Conservation (phyloP, 768 basidiomycete genomes). For the Boletus tylopilopsis region DNA sequence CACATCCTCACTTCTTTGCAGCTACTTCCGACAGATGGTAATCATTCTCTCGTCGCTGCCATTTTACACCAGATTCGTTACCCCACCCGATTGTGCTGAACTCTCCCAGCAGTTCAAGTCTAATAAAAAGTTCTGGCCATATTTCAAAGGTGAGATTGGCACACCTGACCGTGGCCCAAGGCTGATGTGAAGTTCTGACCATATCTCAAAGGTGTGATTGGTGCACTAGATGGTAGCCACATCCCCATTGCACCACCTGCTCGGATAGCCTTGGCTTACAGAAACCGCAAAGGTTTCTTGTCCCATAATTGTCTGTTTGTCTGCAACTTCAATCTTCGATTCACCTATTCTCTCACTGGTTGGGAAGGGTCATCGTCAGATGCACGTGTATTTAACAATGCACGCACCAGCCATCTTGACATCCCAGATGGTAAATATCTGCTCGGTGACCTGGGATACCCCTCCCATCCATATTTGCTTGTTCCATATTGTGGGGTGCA, state of each 20-base stretch:
- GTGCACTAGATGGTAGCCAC: neutral
- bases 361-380: constrained; percentile 41
- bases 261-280: neutral
- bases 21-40: too few relatives aligned
- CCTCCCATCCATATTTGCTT: neutral
- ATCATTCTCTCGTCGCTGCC: too few relatives aligned
- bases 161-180: too few relatives aligned
- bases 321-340: constrained; percentile 32
- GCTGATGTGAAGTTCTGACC: too few relatives aligned
- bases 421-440: constrained; percentile 34
- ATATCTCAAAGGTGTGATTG: too few relatives aligned
- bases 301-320: constrained; percentile 38
- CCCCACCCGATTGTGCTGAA: too few relatives aligned
- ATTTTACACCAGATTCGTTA: too few relatives aligned
- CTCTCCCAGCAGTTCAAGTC: neutral
- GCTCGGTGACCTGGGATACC: constrained; percentile 14
- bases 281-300: constrained; percentile 26
- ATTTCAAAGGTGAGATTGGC: neutral
- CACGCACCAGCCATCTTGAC: constrained; percentile 23
- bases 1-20: neutral
- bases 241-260: neutral
- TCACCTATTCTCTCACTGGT: constrained; percentile 37
- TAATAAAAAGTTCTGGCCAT: neutral
- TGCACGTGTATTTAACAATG: constrained; percentile 14
- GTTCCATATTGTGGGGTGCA: constrained; percentile 32